phyloP scores from a whole-genome alignment of 768 basidiomycete genomes.

The Phylloporus rhodoxanthus region DNA sequence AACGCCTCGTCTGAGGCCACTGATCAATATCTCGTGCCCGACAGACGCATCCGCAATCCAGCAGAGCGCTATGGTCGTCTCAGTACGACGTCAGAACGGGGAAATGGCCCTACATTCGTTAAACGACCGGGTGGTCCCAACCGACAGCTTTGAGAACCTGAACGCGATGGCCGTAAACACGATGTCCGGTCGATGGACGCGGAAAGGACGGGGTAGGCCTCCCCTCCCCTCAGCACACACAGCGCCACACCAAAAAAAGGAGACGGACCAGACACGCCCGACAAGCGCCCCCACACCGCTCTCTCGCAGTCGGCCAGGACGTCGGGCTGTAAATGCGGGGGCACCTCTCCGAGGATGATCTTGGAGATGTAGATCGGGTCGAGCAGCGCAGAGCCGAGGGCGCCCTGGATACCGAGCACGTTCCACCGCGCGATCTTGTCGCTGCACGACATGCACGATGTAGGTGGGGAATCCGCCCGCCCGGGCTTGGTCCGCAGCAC shows the following conservation, averaged over 20 bases:
- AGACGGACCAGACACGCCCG: conserved; percentile 35
- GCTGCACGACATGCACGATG: conserved; percentile 85
- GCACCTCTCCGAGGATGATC: conserved; percentile 73
- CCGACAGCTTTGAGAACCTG: conserved; percentile 44
- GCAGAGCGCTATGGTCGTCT: conserved; percentile 49
- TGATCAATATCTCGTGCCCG: conserved; percentile 63
- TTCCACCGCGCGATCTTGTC: conserved; percentile 92
- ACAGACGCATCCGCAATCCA: conserved; percentile 52
- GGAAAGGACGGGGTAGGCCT: conserved; percentile 48
- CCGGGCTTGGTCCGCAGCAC: conserved; percentile 92
- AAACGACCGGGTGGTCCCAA: conserved; percentile 40
- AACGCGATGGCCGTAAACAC: conserved; percentile 58
- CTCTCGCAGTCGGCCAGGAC: conserved; percentile 61
- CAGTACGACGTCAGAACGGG: neutral
- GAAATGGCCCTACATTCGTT: conserved; percentile 53
- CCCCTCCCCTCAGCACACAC: neutral
- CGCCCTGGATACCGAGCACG: conserved; percentile 81
- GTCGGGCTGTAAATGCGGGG: conserved; percentile 29
- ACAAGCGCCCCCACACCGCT: conserved; percentile 59
- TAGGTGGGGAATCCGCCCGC: conserved; percentile 79
- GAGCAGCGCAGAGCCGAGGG: conserved; percentile 53
- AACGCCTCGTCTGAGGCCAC: conserved; percentile 74
- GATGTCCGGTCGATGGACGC: conserved; percentile 45
- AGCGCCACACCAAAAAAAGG: neutral
- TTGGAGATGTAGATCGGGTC: conserved; percentile 58